Evolutionary conservation across 306 rosid genomes (phyloP).

Genomic region (Canavalia gladiata): DNA sequence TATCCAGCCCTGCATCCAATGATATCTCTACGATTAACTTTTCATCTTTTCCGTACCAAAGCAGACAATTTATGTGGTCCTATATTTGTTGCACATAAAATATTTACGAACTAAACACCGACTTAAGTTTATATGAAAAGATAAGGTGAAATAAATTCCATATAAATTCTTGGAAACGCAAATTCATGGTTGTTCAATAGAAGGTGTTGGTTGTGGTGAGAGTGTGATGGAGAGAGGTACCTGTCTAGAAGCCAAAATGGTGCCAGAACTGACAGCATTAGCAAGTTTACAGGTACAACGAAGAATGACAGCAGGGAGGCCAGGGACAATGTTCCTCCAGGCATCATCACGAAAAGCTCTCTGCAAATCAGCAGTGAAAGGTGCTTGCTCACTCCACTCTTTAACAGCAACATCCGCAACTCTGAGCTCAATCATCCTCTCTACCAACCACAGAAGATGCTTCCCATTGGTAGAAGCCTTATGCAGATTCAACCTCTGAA

Average conservation of each 20-base stretch:
- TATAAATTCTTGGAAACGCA: too few species aligned
- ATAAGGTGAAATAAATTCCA: too few species aligned
- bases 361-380: conserved; percentile 82
- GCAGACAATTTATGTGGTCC: too few species aligned
- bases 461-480: conserved; percentile 80
- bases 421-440: conserved; percentile 93
- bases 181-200: too few species aligned
- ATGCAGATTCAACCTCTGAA: conserved; percentile 87
- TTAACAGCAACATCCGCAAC: conserved; percentile 82
- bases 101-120: too few species aligned
- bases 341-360: conserved; percentile 85
- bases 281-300: conserved; percentile 86
- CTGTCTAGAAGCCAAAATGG: conserved; percentile 77
- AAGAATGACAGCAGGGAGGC: conserved; percentile 80
- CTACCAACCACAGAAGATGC: conserved; percentile 85
- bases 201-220: too few species aligned
- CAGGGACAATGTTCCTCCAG: conserved; percentile 90
- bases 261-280: conserved; percentile 77
- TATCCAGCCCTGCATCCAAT: too few species aligned
- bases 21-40: too few species aligned
- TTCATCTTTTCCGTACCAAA: too few species aligned
- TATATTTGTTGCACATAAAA: too few species aligned
- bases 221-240: conserved; percentile 46
- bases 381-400: conserved; percentile 86
- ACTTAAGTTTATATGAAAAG: too few species aligned